Conservation (phyloP, 495 filamentous ascomycete species). For the Corynascus novoguineensis region DNA sequence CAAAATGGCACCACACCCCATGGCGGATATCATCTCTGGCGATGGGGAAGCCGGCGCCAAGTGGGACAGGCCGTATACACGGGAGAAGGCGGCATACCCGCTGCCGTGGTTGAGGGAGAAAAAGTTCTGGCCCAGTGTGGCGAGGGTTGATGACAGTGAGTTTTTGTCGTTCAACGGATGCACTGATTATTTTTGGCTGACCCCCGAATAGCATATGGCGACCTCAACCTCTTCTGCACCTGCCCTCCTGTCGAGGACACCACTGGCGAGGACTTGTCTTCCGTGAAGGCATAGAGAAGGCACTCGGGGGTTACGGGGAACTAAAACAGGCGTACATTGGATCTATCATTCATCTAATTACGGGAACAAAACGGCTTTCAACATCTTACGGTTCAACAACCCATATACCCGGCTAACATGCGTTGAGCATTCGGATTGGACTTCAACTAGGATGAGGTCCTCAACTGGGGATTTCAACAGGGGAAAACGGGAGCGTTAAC, state of each 20-base stretch:
- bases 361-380: neutral
- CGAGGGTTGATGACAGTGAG: slow-evolving; percentile 85
- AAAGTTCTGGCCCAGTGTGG: slow-evolving; percentile 97
- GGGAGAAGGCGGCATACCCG: slow-evolving; percentile 86
- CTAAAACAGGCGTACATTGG: neutral
- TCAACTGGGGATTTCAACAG: neutral
- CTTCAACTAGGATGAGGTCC: slow-evolving; percentile 2
- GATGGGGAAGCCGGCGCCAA: slow-evolving; percentile 45
- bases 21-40: slow-evolving; percentile 67
- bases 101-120: slow-evolving; percentile 81
- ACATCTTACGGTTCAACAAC: slow-evolving; percentile 1
- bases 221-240: slow-evolving; percentile 91
- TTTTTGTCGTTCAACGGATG: slow-evolving; percentile 1
- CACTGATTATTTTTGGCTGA: slow-evolving; percentile 25
- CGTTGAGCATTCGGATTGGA: neutral
- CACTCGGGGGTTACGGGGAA: neutral
- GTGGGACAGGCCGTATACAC: slow-evolving; percentile 74
- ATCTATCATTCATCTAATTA: neutral
- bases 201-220: slow-evolving; percentile 66
- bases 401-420: slow-evolving; percentile 5
- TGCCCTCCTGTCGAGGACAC: slow-evolving; percentile 77
- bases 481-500: neutral
- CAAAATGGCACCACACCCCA: slow-evolving; percentile 86
- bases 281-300: neutral
- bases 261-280: slow-evolving; percentile 23